phyloP scores from a whole-genome alignment of 768 basidiomycete species.

The Kwoniella bestiolae region DNA sequence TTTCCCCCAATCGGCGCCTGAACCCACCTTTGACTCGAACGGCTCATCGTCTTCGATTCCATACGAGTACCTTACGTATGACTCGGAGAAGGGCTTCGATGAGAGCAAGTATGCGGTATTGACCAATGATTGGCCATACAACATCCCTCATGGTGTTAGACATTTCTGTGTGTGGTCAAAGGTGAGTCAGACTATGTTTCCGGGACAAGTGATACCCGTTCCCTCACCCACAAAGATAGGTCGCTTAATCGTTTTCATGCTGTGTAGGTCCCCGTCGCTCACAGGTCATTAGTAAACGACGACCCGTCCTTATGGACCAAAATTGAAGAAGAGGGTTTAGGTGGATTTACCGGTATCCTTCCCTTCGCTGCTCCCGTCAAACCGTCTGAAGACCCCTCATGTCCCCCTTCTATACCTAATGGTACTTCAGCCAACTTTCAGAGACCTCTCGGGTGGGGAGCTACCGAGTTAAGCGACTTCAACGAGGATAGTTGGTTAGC shows the following conservation, averaged over 20 bases:
- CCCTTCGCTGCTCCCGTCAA: slow-evolving; percentile 10
- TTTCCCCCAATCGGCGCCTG: slow-evolving; percentile 19
- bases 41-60: neutral
- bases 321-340: slow-evolving; percentile 50
- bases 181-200: slow-evolving; percentile 32
- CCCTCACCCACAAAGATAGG: too few species aligned
- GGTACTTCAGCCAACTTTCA: neutral
- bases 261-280: slow-evolving; percentile 51
- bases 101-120: slow-evolving; percentile 44
- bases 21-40: slow-evolving; percentile 7
- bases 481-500: slow-evolving; percentile 34
- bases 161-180: slow-evolving; percentile 55
- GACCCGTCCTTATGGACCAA: slow-evolving; percentile 43
- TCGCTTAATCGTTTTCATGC: neutral
- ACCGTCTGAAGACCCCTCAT: slow-evolving; percentile 9
- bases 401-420: neutral
- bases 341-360: slow-evolving; percentile 53
- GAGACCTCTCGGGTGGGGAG: slow-evolving; percentile 12
- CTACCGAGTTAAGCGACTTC: slow-evolving; percentile 5
- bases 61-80: slow-evolving; percentile 32
- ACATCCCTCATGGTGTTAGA: slow-evolving; percentile 47
- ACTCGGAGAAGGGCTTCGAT: slow-evolving; percentile 36
- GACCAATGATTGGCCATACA: slow-evolving; percentile 57
- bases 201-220: too few species aligned
- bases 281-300: slow-evolving; percentile 49